These are phyloP conservation scores for Alternaria solani DNA, from an alignment of 2,329 filamentous ascomycete genomes.

Conservation along the genomic window DNA sequence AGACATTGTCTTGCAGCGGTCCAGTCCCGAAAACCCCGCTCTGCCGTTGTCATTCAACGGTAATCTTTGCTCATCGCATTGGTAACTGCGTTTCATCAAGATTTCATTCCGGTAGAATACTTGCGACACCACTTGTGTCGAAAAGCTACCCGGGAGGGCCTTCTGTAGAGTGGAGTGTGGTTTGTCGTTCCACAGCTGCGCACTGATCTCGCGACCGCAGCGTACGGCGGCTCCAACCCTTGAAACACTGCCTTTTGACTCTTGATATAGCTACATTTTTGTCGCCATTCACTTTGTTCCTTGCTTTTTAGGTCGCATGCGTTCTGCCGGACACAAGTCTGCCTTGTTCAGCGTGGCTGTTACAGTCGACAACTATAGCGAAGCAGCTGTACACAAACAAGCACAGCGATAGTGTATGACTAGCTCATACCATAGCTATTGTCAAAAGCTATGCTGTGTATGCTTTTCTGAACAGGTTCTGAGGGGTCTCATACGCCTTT, in stretches of 20 bases:
- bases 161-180: neutral
- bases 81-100: neutral
- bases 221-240: slow-evolving; percentile 1
- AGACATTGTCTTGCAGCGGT: slow-evolving; percentile 6
- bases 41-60: slow-evolving; percentile 9
- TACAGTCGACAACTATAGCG: neutral
- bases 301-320: neutral
- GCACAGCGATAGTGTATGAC: neutral
- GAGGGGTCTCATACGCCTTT: neutral
- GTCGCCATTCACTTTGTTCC: neutral
- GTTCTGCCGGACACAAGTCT: neutral
- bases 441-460: neutral
- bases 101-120: neutral
- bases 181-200: neutral
- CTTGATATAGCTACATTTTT: slow-evolving; percentile 1
- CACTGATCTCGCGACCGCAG: slow-evolving; percentile 6
- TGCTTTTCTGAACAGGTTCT: no score
- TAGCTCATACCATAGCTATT: neutral
- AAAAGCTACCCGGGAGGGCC: neutral
- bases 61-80: slow-evolving; percentile 5
- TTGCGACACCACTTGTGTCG: neutral
- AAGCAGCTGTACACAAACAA: neutral
- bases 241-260: slow-evolving; percentile 7
- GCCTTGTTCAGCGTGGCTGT: neutral
- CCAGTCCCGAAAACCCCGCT: slow-evolving; percentile 7